Evolutionary conservation across 441 rosid species (phyloP).

Genomic region (Isatis lusitanica): DNA sequence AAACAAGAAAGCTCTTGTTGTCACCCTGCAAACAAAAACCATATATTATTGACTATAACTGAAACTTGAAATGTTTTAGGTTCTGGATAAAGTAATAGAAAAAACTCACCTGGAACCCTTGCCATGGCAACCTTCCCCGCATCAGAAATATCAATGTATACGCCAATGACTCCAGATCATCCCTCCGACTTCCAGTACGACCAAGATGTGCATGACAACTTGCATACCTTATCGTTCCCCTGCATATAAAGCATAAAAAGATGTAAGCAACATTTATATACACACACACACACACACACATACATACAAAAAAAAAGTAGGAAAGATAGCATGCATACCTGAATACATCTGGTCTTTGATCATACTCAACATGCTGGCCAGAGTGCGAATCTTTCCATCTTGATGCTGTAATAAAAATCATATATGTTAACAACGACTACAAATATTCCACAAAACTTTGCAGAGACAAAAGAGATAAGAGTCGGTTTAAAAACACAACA

Average conservation of each 20-base stretch:
- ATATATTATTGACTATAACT: slow-evolving; percentile 3
- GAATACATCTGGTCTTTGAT: slow-evolving; percentile 94
- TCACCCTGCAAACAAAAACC: slow-evolving; percentile 62
- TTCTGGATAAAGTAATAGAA: slow-evolving; percentile 4
- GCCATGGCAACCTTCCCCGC: slow-evolving; percentile 89
- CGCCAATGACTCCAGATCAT: slow-evolving; percentile 90
- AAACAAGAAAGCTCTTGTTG: slow-evolving; percentile 86
- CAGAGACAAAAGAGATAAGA: slow-evolving; percentile 10
- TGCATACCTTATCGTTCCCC: slow-evolving; percentile 92
- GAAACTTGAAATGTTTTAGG: slow-evolving; percentile 13
- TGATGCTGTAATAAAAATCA: slow-evolving; percentile 61
- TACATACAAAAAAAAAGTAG: background rate
- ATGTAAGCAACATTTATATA: background rate
- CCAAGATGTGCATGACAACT: slow-evolving; percentile 95
- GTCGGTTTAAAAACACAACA: background rate
- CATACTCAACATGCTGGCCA: slow-evolving; percentile 89
- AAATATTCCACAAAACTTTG: slow-evolving; percentile 2
- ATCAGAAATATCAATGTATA: slow-evolving; percentile 83
- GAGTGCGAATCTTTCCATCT: slow-evolving; percentile 90
- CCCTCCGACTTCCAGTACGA: slow-evolving; percentile 86
- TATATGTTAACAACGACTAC: slow-evolving; percentile 1
- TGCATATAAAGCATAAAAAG: slow-evolving; percentile 39
- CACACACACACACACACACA: no score
- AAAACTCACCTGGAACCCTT: slow-evolving; percentile 73
- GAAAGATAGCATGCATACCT: slow-evolving; percentile 45